A percentile compares a stretch with the other conserved stretches of the same genome.
phyloP scores from a whole-genome alignment of 192 early-diverging fungal species.

The Coemansia interrupta region DNA sequence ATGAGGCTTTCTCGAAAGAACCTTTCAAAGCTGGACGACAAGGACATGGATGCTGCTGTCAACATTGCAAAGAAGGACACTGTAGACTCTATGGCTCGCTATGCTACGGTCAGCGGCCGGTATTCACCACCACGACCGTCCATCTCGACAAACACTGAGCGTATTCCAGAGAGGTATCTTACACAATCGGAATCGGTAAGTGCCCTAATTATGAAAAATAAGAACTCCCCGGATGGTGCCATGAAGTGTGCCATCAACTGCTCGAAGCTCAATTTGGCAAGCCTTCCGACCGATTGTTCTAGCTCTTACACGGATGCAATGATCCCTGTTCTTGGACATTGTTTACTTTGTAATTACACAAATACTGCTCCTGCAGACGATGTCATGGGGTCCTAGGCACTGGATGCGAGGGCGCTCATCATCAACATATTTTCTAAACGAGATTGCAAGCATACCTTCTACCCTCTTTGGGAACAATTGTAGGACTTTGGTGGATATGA shows the following conservation, averaged over 20 bases:
- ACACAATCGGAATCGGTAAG: slow-evolving; percentile 33
- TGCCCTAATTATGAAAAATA: no score
- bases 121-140: neutral
- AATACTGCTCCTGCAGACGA: neutral
- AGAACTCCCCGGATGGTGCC: no score
- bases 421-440: slow-evolving; percentile 1
- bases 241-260: neutral
- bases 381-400: neutral
- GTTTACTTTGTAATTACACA: neutral
- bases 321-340: neutral
- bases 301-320: neutral
- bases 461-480: neutral
- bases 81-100: slow-evolving; percentile 17
- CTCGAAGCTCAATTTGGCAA: slow-evolving; percentile 1
- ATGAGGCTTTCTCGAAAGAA: slow-evolving; percentile 25
- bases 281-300: neutral
- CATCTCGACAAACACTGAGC: slow-evolving; percentile 6
- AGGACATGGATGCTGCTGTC: slow-evolving; percentile 35
- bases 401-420: neutral
- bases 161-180: neutral
- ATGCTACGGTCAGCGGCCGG: slow-evolving; percentile 5
- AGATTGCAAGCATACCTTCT: neutral
- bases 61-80: slow-evolving; percentile 19
- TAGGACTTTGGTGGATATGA: slow-evolving; percentile 40
- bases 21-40: slow-evolving; percentile 24